Conservation (phyloP, 345 rosid species). For the Nephelium lappaceum region DNA sequence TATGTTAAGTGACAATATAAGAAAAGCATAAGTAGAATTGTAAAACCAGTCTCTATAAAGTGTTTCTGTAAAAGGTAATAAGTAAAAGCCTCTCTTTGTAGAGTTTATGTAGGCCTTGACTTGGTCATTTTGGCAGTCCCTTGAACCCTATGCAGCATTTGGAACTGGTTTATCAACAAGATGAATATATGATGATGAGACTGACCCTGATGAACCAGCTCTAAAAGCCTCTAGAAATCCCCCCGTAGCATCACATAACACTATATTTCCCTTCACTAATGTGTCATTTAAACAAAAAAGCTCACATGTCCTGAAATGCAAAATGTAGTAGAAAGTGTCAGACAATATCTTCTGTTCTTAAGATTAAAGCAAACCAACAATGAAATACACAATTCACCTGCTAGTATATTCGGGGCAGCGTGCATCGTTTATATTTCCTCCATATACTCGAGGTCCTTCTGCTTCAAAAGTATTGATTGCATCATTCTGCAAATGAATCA, state of each 20-base stretch:
- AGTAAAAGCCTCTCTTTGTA: constrained; percentile 27
- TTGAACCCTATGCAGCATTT: constrained; percentile 30
- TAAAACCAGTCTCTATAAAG: too few species aligned
- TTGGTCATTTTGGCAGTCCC: not conserved
- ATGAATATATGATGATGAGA: not conserved
- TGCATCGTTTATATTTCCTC: too few species aligned
- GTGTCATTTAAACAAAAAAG: too few species aligned
- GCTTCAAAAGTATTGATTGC: too few species aligned
- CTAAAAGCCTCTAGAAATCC: not conserved
- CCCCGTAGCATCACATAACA: not conserved
- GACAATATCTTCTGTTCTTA: not conserved
- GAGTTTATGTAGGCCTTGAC: constrained; percentile 35
- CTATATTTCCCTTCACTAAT: not conserved
- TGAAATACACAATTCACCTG: too few species aligned
- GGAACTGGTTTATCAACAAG: constrained; percentile 21
- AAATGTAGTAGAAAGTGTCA: too few species aligned
- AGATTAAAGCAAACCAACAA: constrained; percentile 17
- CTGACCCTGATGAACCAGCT: constrained; percentile 29
- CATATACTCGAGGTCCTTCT: too few species aligned
- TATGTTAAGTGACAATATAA: not conserved
- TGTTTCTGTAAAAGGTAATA: too few species aligned
- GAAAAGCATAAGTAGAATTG: not conserved
- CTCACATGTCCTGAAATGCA: too few species aligned
- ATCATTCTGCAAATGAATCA: too few species aligned
- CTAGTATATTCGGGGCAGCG: too few species aligned